Evolutionary conservation across 768 basidiomycete species (phyloP), one percentile per base, ranked within the genome.

Genomic region (Psilocybe azurescens): DNA sequence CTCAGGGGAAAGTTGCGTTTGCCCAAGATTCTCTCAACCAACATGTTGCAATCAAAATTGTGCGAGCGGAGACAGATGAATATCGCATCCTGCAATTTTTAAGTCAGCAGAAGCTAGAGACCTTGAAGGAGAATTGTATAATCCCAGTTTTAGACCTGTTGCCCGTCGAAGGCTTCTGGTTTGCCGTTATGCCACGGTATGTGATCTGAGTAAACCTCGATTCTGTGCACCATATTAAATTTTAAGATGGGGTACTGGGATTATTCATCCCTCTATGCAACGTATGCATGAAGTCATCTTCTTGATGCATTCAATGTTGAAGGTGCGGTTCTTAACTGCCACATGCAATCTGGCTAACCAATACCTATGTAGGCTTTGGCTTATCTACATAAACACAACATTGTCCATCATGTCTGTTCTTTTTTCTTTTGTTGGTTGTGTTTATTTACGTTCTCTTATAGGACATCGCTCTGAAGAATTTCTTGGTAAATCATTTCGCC

Each of bases 171-270:
- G 68, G 60, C 10, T 63, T 61, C 29, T 70, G 64, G 51, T 70
- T 74, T 53, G 66, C 60, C 4, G 68, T 76, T 10, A 75, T 72
- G 72, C 75, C 75, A 2, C 68, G 64, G 60, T 73, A 68, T 32
- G 7, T 49, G 4, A 18, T 24, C 24, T 24, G 24, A 24, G 24
- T 24, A 24, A 24, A 24, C 24, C 24, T 24, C 24, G 14, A 47
- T 20, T 28, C 20, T 18, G n/a, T 6, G 33, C 3, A 36, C 5
- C 18, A 6, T 28, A 3, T 14, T 29, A 36, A 18, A 3, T 7
- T 29, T 32, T 9, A 51, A 51, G 50, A 9, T 51, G 50, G 50
- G 29, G 50, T 9, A 7, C 7, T 3, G 10, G 3, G 1, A 28
- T 51, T 13, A 7, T 5, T 13, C 14, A 24, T 30, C 16, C 50